A percentile compares a stretch with the other conserved stretches of the same genome.
Evolutionary conservation across 352 stramenopile species (phyloP).

Genomic region (Phytophthora pluvialis): DNA sequence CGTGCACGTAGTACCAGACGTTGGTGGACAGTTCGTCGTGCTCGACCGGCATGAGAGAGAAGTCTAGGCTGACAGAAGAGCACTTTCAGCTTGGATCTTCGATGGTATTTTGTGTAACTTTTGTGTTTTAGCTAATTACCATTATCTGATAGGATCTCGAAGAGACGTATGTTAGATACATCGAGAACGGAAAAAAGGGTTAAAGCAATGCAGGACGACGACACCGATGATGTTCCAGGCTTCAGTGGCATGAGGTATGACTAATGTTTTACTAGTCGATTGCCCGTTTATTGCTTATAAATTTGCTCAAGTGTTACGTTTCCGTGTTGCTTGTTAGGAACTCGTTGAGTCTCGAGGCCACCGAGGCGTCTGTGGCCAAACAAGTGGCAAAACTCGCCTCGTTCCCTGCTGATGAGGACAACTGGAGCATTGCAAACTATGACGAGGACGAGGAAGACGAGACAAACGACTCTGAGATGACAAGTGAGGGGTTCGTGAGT

Average conservation of each 20-base stretch:
- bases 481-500: constrained; percentile 48
- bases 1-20: constrained; percentile 38
- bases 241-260: constrained; percentile 47
- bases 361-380: constrained; percentile 34
- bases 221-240: constrained; percentile 31
- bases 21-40: constrained; percentile 39
- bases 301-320: neutral
- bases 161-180: constrained; percentile 4
- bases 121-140: neutral
- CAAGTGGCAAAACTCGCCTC: constrained; percentile 30
- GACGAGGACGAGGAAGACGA: constrained; percentile 26
- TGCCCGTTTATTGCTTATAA: neutral
- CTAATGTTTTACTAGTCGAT: neutral
- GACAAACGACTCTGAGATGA: constrained; percentile 11
- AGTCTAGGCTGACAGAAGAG: neutral
- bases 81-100: neutral
- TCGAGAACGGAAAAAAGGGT: neutral
- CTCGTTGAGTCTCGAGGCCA: constrained; percentile 33
- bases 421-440: constrained; percentile 22
- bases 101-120: constrained; percentile 2
- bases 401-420: constrained; percentile 4
- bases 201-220: constrained; percentile 21
- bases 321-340: constrained; percentile 22
- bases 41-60: constrained; percentile 4
- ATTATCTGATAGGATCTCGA: neutral